Percentiles rank a stretch among this genome's conserved stretches.
These are phyloP conservation scores for Aspergillus ruber DNA, from an alignment of 2,329 filamentous ascomycete species.

Conservation along the genomic window DNA sequence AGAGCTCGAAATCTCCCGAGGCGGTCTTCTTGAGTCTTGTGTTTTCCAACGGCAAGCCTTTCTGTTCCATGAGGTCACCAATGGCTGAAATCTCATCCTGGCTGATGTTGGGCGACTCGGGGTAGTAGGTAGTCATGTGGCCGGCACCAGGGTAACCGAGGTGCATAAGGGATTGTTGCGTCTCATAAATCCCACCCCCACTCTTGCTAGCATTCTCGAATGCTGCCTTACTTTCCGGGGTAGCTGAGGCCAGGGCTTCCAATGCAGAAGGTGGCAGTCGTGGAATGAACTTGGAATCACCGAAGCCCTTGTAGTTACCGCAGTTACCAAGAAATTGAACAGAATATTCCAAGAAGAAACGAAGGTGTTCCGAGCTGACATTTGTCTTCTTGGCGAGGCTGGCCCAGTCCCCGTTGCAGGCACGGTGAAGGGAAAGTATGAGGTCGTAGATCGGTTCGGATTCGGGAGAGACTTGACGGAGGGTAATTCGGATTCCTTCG, in stretches of 20 bases:
- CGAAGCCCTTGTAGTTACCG: slow-evolving; percentile 83
- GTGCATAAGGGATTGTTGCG: slow-evolving; percentile 61
- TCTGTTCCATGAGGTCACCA: slow-evolving; percentile 66
- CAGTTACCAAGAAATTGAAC: slow-evolving; percentile 72
- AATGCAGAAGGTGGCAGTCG: slow-evolving; percentile 60
- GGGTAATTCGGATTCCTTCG: slow-evolving; percentile 68
- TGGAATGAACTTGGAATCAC: slow-evolving; percentile 77
- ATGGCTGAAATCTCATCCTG: slow-evolving; percentile 68
- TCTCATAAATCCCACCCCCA: slow-evolving; percentile 64
- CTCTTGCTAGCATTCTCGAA: slow-evolving; percentile 57
- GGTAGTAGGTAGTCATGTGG: slow-evolving; percentile 78
- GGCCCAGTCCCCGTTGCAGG: slow-evolving; percentile 64
- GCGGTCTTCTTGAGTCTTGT: slow-evolving; percentile 64
- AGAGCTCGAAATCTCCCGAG: slow-evolving; percentile 61
- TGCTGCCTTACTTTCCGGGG: slow-evolving; percentile 54
- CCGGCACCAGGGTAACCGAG: slow-evolving; percentile 68
- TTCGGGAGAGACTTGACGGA: slow-evolving; percentile 75
- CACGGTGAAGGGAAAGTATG: slow-evolving; percentile 65
- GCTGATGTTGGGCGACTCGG: slow-evolving; percentile 66
- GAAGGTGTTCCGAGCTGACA: slow-evolving; percentile 58
- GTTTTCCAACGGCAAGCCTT: slow-evolving; percentile 66
- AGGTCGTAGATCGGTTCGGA: slow-evolving; percentile 76
- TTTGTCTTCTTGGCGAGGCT: slow-evolving; percentile 58
- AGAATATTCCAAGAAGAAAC: slow-evolving; percentile 68
- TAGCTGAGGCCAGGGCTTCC: slow-evolving; percentile 56